phyloP scores from a whole-genome alignment of 2,329 filamentous ascomycete species.

The Claviceps quebecensis region DNA sequence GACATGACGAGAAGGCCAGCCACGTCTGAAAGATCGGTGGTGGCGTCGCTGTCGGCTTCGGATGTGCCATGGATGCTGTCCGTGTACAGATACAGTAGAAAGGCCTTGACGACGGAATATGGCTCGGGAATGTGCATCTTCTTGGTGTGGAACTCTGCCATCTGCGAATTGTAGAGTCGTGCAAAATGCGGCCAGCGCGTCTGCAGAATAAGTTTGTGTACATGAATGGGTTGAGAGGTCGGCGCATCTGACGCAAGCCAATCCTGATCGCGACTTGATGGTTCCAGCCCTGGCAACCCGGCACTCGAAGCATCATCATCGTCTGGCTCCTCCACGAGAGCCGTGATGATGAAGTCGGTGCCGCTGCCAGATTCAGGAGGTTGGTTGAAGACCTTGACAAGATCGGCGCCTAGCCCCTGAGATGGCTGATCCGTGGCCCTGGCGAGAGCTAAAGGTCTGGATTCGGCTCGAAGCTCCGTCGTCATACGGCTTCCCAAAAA shows the following conservation, averaged over 20 bases:
- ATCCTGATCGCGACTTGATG: constrained; percentile 29
- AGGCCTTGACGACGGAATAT: constrained; percentile 85
- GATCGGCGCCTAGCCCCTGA: constrained; percentile 65
- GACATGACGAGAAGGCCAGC: constrained; percentile 94
- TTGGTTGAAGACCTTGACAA: constrained; percentile 77
- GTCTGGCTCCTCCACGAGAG: constrained; percentile 63
- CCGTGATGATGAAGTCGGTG: constrained; percentile 83
- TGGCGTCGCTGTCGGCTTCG: constrained; percentile 50
- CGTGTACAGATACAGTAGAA: constrained; percentile 92
- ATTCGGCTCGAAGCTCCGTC: constrained; percentile 37
- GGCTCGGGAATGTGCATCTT: constrained; percentile 97
- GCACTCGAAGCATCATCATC: constrained; percentile 48
- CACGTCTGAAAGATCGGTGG: constrained; percentile 68
- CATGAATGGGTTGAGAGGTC: constrained; percentile 76
- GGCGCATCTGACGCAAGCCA: constrained; percentile 48
- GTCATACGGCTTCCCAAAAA: constrained; percentile 67
- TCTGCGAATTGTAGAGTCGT: constrained; percentile 80
- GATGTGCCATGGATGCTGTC: constrained; percentile 60
- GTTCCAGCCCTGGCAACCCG: constrained; percentile 31
- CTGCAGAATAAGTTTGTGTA: constrained; percentile 87
- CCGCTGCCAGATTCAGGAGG: constrained; percentile 73
- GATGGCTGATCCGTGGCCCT: constrained; percentile 40
- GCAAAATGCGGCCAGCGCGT: constrained; percentile 95
- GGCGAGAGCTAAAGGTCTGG: constrained; percentile 32
- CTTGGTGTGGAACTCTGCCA: constrained; percentile 94